Evolutionary conservation across 257 asterid genomes (phyloP).

Genomic region (Solanum tarapatanum): DNA sequence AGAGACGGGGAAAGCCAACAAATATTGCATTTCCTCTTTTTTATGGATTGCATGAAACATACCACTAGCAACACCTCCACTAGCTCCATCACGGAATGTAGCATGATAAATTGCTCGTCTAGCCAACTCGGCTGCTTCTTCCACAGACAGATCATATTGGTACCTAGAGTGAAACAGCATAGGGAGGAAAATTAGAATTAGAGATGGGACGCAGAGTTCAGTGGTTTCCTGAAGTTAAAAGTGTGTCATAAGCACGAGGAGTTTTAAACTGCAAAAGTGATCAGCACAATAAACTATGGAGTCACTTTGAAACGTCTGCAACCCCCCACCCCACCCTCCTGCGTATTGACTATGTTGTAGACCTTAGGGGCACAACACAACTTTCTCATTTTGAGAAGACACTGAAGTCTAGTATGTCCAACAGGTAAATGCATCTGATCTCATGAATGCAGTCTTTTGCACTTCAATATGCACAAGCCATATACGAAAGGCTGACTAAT

Average conservation of each 20-base stretch:
- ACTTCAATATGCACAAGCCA: not conserved
- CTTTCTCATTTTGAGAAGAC: not conserved
- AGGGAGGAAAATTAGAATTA: not conserved
- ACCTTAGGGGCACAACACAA: not conserved
- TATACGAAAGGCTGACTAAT: no score
- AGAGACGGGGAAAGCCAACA: not conserved
- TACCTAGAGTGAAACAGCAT: conserved; percentile 23
- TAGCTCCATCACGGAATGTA: conserved; percentile 85
- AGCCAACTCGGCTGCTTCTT: conserved; percentile 82
- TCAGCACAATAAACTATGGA: not conserved
- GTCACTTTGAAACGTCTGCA: not conserved
- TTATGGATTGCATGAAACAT: not conserved
- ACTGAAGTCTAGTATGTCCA: not conserved
- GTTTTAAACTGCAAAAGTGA: not conserved
- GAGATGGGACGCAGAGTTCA: not conserved
- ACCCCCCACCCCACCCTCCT: not conserved
- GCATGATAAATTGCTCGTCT: conserved; percentile 85
- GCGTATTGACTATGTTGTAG: not conserved
- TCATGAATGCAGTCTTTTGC: not conserved
- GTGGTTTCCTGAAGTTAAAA: not conserved
- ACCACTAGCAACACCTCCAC: conserved; percentile 92
- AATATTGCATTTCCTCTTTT: not conserved
- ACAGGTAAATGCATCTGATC: not conserved
- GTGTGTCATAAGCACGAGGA: not conserved
- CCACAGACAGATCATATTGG: conserved; percentile 57